phyloP scores from a whole-genome alignment of 176 grass and related monocot genomes.

The Puccinellia tenuiflora region DNA sequence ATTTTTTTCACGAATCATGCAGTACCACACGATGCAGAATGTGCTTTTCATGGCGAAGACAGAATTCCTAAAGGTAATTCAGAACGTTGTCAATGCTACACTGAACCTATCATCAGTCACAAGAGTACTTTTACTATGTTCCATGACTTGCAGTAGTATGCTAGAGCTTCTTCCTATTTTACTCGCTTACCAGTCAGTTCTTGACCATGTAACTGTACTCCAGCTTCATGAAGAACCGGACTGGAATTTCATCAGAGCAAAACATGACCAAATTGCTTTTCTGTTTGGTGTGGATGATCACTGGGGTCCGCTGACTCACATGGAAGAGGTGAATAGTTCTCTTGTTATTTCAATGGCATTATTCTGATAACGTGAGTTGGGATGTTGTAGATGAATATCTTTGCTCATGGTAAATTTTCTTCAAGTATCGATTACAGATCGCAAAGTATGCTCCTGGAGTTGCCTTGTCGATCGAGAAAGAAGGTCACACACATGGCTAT shows the following conservation, averaged over 20 bases:
- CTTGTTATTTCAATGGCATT: background rate
- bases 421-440: constrained; percentile 22
- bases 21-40: constrained; percentile 89
- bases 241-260: constrained; percentile 68
- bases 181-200: background rate
- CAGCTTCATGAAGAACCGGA: constrained; percentile 74
- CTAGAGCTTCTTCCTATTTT: constrained; percentile 3
- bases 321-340: constrained; percentile 67
- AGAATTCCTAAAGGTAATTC: constrained; percentile 71
- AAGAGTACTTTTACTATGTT: background rate
- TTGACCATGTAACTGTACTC: constrained; percentile 18
- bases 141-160: background rate
- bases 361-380: background rate
- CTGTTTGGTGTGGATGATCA: constrained; percentile 82
- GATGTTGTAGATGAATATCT: background rate
- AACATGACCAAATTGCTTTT: constrained; percentile 58
- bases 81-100: background rate
- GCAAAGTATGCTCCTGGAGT: constrained; percentile 41
- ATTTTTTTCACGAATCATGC: constrained; percentile 23
- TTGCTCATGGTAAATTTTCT: background rate
- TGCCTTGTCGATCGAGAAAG: constrained; percentile 60
- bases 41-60: constrained; percentile 96
- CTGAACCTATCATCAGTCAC: background rate
- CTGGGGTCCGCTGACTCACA: constrained; percentile 74
- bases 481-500: constrained; percentile 68